Evolutionary conservation across 371 early-diverging fungal species (phyloP), one percentile per base, ranked within the genome.

Genomic region (Mucor piriformis): DNA sequence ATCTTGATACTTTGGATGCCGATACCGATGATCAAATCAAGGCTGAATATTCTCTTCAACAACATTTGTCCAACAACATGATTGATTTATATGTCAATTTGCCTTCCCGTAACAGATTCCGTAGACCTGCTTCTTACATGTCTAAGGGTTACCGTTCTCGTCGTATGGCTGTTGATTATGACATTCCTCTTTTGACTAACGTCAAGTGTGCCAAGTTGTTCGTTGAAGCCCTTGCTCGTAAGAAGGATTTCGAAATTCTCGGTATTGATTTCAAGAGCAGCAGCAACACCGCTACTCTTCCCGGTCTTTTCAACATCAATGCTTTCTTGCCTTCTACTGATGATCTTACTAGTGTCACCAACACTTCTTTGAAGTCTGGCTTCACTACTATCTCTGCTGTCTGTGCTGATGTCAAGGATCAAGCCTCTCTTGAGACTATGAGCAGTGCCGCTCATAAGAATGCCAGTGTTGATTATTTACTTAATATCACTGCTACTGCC

Each of bases 51-150:
- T 90, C 90, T 46, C 75, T 98, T 67, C 87, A 93, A 64, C 92
- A 95, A 72, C 93, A 95, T 73, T 82, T 98, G 78, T 85, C 93
- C 44, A 95, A 92, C 87, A 95, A 96, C 81, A 74, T 94, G 75
- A 97, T 98, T 64, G 98, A 97, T 72, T 79, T 98, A 69, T 98
- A 98, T 83, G 90, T 96, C 83, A 98, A 98, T 77, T 81, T 97
- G 82, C 97, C 96, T 25, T 95, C 94, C 43, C 92, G 92, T 69
- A 96, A 98, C 83, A 82, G 89, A 46, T 97, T 87, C 92, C 90
- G 97, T 51, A 89, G 97, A 38, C 97, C 96, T 54, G 95, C 97
- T 20, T 88, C 89, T 59, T 98, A 96, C 83, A 92, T 98, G 84
- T 88, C 89, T 51, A 90, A 91, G 70, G 98, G 96, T 38, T 98